Evolutionary conservation across 305 asterid genomes (phyloP), one percentile per base, ranked within the genome.

Genomic region (Fraxinus dipetala): DNA sequence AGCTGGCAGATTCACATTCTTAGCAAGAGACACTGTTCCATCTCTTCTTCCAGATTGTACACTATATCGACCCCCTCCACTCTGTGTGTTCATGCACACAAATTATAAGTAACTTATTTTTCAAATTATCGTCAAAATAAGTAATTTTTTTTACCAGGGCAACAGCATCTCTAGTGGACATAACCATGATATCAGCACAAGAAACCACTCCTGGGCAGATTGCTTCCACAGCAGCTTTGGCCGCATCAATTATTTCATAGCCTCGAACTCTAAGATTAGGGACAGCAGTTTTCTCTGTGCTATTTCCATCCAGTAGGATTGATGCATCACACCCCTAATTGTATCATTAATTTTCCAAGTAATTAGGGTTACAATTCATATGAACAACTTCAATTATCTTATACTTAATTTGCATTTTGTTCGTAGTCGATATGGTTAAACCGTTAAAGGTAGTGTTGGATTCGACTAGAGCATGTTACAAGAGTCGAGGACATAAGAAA

Each of bases 261-360:
- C 93, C 91, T 18, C 91, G 83, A 2, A 87, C 88, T 2, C 91
- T 89, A 16, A 79, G 83, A 84, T 90, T 90, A 1, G 92, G 91
- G 30, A 40, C 8, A 3, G 91, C 89, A 3, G 85, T 83, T 79
- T 87, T 90, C 89, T 91, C 94, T 5, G 63, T 82, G 22, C 28
- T 79, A 36, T 6, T 61, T 77, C 91, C 94, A 72, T 91, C 89
- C 43, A 90, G 80, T 22, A 90, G 82, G 80, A 90, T 79, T 10
- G 94, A 89, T 70, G 91, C 94, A 83, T 91, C 94, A 79, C 92
- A 89, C 13, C 94, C 94, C 92, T 91, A 22, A 26, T 56, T 56
- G 26, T 18, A 11, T 74, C 56, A 65, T 30, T 18, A 59, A 5
- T 18, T 56, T 56, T 35, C 35, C 54, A 78, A 16, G 30, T 13